A percentile compares a stretch with the other conserved stretches of the same genome.
These are phyloP conservation scores for Xylaria sp. DNA, from an alignment of 2,329 filamentous ascomycete genomes.

Conservation along the genomic window DNA sequence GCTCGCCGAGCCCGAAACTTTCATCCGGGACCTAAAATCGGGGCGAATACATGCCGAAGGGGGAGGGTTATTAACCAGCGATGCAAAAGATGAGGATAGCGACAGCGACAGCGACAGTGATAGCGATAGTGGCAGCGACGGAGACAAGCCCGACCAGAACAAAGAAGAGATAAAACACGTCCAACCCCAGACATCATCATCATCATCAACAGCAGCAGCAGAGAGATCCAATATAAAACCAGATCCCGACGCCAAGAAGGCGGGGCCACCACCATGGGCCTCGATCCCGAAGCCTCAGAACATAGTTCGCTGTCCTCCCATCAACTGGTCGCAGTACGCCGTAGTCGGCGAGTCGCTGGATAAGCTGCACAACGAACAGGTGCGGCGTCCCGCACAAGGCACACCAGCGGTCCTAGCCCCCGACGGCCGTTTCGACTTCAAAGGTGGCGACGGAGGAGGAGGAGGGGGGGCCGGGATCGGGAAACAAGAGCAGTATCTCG, in stretches of 20 bases:
- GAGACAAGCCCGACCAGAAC: conserved; percentile 5
- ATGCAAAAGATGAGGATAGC: conserved; percentile 40
- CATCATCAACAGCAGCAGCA: conserved; percentile 3
- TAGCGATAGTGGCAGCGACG: conserved; percentile 32
- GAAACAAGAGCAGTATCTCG: conserved; percentile 59
- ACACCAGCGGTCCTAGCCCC: conserved; percentile 58
- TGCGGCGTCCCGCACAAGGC: conserved; percentile 70
- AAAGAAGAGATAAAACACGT: conserved; percentile 6
- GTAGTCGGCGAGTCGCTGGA: conserved; percentile 88
- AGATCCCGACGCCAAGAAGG: conserved; percentile 2
- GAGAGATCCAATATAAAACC: conserved; percentile 13
- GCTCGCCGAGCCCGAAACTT: conserved; percentile 75
- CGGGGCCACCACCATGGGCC: conserved; percentile 61
- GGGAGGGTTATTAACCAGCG: conserved; percentile 45
- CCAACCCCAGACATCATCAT: background rate
- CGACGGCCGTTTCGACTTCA: conserved; percentile 64
- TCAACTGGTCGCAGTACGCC: conserved; percentile 96
- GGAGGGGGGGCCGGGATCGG: conserved; percentile 52
- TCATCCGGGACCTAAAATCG: conserved; percentile 73
- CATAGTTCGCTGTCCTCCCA: conserved; percentile 84
- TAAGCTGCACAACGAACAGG: conserved; percentile 84
- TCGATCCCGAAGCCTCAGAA: conserved; percentile 81
- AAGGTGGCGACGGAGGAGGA: conserved; percentile 55
- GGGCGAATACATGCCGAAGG: conserved; percentile 66
- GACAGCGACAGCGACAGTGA: conserved; percentile 43